Conservation (phyloP, 306 rosid species). For the Pterocarpus santalinus region DNA sequence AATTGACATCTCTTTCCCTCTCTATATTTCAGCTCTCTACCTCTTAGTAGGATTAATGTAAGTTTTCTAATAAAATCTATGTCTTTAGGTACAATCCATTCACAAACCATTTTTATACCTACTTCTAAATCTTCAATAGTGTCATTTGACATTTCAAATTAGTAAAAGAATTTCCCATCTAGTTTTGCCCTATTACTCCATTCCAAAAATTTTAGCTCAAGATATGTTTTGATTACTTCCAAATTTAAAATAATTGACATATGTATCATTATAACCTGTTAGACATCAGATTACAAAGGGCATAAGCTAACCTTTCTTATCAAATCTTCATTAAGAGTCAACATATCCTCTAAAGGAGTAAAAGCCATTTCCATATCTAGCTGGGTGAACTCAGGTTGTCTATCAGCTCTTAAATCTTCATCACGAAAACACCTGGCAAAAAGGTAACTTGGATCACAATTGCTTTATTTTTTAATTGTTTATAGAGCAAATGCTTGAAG, state of each 20-base stretch:
- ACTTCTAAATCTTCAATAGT: slow-evolving; percentile 29
- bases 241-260: slow-evolving; percentile 22
- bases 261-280: slow-evolving; percentile 11
- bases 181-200: not conserved
- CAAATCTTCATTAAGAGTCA: slow-evolving; percentile 88
- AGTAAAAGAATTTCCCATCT: slow-evolving; percentile 10
- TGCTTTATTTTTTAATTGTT: not conserved
- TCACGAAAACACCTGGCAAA: slow-evolving; percentile 88
- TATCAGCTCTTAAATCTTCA: slow-evolving; percentile 96
- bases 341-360: slow-evolving; percentile 90
- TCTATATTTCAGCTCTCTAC: not conserved
- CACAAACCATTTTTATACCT: not conserved
- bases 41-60: not conserved
- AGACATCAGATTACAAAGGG: slow-evolving; percentile 24
- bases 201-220: too few species aligned
- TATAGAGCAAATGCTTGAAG: not conserved
- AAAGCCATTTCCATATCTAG: slow-evolving; percentile 98
- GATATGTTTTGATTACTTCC: not conserved
- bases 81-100: not conserved
- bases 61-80: not conserved
- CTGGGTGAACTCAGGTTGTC: slow-evolving; percentile 98
- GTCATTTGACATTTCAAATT: slow-evolving; percentile 15
- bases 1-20: not conserved
- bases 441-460: slow-evolving; percentile 35
- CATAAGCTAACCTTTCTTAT: slow-evolving; percentile 79